Conservation (phyloP, 1,284 basidiomycete species). For the Apiotrichum sp. region DNA sequence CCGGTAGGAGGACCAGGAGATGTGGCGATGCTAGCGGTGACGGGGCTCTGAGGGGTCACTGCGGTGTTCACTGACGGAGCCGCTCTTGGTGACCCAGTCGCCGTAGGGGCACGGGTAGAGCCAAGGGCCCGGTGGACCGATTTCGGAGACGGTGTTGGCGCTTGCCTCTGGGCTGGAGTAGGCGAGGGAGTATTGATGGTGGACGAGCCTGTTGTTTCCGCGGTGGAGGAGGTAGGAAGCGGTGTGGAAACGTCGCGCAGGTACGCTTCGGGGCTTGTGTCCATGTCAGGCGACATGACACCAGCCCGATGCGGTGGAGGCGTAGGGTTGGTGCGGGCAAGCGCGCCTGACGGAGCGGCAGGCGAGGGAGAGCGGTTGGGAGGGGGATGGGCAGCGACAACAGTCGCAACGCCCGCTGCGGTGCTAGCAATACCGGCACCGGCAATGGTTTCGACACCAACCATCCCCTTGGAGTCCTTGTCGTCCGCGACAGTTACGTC, state of each 20-base stretch:
- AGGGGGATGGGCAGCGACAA: slow-evolving; percentile 1
- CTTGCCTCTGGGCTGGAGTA: not conserved
- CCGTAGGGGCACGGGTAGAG: no score
- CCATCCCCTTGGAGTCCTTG: not conserved
- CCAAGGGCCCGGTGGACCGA: not conserved
- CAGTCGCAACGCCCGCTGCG: not conserved
- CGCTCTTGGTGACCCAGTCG: no score
- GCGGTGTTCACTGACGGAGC: no score
- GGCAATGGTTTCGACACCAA: not conserved
- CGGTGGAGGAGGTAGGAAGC: not conserved
- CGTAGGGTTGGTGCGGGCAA: slow-evolving; percentile 12
- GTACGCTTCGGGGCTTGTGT: not conserved
- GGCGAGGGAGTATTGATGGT: slow-evolving; percentile 1
- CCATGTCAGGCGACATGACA: not conserved
- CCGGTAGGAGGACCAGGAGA: slow-evolving; percentile 49
- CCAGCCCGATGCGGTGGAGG: slow-evolving; percentile 10
- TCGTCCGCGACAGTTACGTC: not conserved
- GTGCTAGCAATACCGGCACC: not conserved
- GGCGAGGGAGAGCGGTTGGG: slow-evolving; percentile 11
- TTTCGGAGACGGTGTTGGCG: not conserved
- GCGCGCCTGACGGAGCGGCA: not conserved
- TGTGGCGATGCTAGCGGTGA: not conserved
- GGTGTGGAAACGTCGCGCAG: not conserved
- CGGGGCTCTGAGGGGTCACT: slow-evolving; percentile 2
- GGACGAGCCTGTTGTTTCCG: not conserved